These are phyloP conservation scores for Globisporangium radiosum DNA, from an alignment of 352 stramenopile species.

Conservation along the genomic window DNA sequence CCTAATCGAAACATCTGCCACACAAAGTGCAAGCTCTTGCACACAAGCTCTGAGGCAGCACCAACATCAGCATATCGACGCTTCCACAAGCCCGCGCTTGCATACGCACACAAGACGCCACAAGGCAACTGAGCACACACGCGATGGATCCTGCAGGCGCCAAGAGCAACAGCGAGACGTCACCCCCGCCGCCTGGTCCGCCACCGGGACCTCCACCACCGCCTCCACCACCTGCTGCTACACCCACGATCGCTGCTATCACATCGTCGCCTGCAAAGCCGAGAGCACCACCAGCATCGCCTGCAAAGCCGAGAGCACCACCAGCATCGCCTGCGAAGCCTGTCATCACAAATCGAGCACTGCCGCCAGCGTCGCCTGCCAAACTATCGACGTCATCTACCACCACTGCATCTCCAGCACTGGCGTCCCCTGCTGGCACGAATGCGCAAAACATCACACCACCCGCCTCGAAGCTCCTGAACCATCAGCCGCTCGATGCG, in stretches of 20 bases:
- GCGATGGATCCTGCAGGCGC: neutral
- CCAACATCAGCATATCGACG: no score
- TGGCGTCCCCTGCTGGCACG: conserved; percentile 6
- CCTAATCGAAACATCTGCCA: no score
- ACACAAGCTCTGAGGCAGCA: no score
- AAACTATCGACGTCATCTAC: conserved; percentile 6
- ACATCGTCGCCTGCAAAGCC: conserved; percentile 9
- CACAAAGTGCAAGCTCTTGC: no score
- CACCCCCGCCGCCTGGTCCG: conserved; percentile 26
- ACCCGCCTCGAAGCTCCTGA: conserved; percentile 68
- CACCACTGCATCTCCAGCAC: conserved; percentile 11
- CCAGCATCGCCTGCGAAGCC: neutral
- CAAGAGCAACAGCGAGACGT: conserved; percentile 3
- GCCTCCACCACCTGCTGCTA: conserved; percentile 5
- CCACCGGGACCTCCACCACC: conserved; percentile 28
- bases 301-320: conserved; percentile 12
- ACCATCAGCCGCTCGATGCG: conserved; percentile 60
- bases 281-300: conserved; percentile 6
- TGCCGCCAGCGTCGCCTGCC: conserved; percentile 1
- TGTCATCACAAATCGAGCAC: no score
- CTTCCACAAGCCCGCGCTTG: no score
- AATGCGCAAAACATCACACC: conserved; percentile 19
- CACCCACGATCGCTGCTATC: neutral
- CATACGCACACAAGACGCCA: no score
- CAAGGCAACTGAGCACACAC: neutral